phyloP scores from a whole-genome alignment of 179 eudicot genomes.

The Dionaea muscipula region DNA sequence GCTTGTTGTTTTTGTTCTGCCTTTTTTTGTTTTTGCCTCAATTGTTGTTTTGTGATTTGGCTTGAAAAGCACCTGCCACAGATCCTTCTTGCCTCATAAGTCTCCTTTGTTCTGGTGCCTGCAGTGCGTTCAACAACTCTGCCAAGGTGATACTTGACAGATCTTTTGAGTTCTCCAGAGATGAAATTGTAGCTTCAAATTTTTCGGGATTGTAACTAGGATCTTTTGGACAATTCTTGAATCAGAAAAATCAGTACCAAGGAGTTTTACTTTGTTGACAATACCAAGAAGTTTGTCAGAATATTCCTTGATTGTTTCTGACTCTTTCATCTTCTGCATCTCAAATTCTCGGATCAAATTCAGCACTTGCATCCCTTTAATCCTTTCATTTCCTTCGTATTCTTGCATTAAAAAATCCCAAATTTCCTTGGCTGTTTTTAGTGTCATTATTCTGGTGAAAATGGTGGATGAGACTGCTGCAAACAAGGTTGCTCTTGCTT shows the following conservation, averaged over 20 bases:
- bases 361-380: constrained; percentile 4
- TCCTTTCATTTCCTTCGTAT: constrained; percentile 9
- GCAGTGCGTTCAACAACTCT: constrained; percentile 1
- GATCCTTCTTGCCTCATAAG: not conserved
- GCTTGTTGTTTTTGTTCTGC: too few relatives aligned
- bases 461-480: constrained; percentile 4
- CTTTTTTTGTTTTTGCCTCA: not conserved
- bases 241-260: constrained; percentile 1
- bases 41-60: not conserved
- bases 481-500: too few relatives aligned
- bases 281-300: constrained; percentile 10
- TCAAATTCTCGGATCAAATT: constrained; percentile 7
- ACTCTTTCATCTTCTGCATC: constrained; percentile 4
- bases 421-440: not conserved
- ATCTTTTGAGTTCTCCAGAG: constrained; percentile 1
- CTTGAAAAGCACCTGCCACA: not conserved
- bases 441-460: constrained; percentile 7
- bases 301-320: constrained; percentile 9
- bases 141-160: not conserved
- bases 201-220: constrained; percentile 8
- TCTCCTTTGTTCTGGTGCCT: constrained; percentile 1
- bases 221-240: constrained; percentile 7
- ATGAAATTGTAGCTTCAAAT: not conserved
- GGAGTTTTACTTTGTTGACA: constrained; percentile 7
- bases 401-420: not conserved